Conservation (phyloP, 805 yeast genomes). For the Saturnispora kantuleensis region DNA sequence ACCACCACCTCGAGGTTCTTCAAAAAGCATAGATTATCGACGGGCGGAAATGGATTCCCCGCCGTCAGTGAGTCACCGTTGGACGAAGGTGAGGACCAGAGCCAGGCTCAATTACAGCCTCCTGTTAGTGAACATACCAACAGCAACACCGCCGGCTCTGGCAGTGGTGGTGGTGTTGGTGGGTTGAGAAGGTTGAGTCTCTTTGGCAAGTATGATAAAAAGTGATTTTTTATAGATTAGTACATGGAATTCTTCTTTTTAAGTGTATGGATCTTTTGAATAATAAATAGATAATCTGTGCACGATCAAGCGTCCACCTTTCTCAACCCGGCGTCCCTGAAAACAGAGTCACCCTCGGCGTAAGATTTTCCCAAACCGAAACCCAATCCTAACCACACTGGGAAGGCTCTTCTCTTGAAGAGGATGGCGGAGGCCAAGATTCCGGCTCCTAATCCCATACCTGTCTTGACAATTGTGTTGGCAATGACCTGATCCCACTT, state of each 20-base stretch:
- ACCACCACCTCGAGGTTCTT: conserved; percentile 6
- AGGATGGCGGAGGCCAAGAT: conserved; percentile 82
- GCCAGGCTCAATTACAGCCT: too few species aligned
- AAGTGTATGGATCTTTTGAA: not conserved
- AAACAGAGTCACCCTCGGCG: conserved; percentile 96
- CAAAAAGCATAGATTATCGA: conserved; percentile 3
- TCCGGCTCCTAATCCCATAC: conserved; percentile 95
- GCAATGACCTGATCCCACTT: conserved; percentile 94
- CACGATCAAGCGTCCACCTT: conserved; percentile 49
- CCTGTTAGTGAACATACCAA: too few species aligned
- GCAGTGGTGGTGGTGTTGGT: conserved; percentile 15
- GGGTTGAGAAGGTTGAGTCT: conserved; percentile 24
- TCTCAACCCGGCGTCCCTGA: conserved; percentile 78
- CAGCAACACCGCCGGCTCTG: not conserved
- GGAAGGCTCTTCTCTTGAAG: conserved; percentile 92
- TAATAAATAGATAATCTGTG: not conserved
- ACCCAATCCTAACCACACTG: conserved; percentile 96
- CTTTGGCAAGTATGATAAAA: conserved; percentile 23
- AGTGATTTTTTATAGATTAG: conserved; percentile 5
- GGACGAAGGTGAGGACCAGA: conserved; percentile 1
- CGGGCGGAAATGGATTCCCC: conserved; percentile 7
- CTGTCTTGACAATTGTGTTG: conserved; percentile 88
- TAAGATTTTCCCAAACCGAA: conserved; percentile 97
- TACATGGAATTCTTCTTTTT: conserved; percentile 1
- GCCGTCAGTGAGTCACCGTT: conserved; percentile 1